These are phyloP conservation scores for Coemansia reversa DNA, from an alignment of 192 early-diverging fungal genomes.

Conservation along the genomic window DNA sequence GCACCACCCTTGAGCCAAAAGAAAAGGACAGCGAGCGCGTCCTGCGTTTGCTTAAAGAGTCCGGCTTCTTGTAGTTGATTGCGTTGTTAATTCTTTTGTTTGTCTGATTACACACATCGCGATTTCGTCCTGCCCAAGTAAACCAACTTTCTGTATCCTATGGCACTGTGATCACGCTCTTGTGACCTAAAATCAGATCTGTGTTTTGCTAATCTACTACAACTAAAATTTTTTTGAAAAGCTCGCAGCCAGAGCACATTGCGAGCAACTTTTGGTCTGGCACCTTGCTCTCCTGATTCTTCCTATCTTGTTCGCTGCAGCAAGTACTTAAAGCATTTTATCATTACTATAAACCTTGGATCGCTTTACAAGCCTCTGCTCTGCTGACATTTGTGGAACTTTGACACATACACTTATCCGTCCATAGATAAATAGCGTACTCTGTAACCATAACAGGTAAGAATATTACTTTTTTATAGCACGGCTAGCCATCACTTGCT, in stretches of 20 bases:
- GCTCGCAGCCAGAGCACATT: not conserved
- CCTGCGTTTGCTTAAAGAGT: slow-evolving; percentile 70
- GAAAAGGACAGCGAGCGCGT: slow-evolving; percentile 84
- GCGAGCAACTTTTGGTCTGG: not conserved
- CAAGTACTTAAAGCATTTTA: not conserved
- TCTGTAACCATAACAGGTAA: not conserved
- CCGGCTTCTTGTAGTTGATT: slow-evolving; percentile 66
- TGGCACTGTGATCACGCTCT: not conserved
- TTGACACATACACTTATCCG: not conserved
- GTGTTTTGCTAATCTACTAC: not conserved
- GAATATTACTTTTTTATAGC: not conserved
- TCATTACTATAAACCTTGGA: not conserved
- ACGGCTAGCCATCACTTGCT: not conserved
- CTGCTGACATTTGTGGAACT: not conserved
- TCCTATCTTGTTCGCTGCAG: not conserved
- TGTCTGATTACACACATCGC: slow-evolving; percentile 2
- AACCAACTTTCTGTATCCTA: too few relatives aligned
- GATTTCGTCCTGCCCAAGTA: too few relatives aligned
- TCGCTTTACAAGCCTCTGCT: not conserved
- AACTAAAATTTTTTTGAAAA: not conserved
- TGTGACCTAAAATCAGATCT: not conserved
- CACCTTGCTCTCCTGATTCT: not conserved
- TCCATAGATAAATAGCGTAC: not conserved
- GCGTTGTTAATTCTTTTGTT: not conserved
- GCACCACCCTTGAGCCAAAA: slow-evolving; percentile 79